Evolutionary conservation across 495 filamentous ascomycete genomes (phyloP), one percentile per base, ranked within the genome.

Genomic region (Lasiosphaeriaceae sp.): DNA sequence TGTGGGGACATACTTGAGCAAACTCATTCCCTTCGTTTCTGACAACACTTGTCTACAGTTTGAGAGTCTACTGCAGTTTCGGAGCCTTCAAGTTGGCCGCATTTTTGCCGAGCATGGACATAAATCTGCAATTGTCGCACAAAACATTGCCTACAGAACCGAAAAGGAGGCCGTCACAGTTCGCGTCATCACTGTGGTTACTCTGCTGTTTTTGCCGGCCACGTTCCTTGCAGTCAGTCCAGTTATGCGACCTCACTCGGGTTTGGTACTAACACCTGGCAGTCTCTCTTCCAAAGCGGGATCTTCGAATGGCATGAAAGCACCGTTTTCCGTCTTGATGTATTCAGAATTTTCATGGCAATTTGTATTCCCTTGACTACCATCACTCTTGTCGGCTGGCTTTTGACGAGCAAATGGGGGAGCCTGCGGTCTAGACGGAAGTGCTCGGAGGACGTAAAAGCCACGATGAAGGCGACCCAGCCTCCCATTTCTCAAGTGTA

Each of bases 81-180:
- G 52, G 4, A 20, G 52, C 52, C 14, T 41, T 2, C 7, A 54
- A 19, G 52, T 29, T 7, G 37, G 52, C 39, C 52, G 52, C 20
- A 26, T 54, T 12, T 54, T 54, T 20, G 52, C 35, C n/a, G 52
- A 54, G 23, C 37, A 29, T 22, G 52, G n/a, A 1, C 35, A 46
- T 26, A 24, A 54, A 14, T 21, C 22, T 7, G 4, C 47, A 2
- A 11, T 34, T 14, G 23, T 31, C 44, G 7, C 72, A 58, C 44
- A 77, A 12, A 41, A 41, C 14, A 41, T 41, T 41, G 37, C 37
- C 37, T 41, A 41, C 37, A 14, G 37, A 12, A 41, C 37, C 4
- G 37, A 41, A 41, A 3, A 41, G 14, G 37, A 41, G 37, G 14
- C 37, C 12, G 37, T 41, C 4, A 41, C 37, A 17, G 6, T 41